phyloP scores from a whole-genome alignment of 805 yeast genomes.

The Sungouiella blattae region DNA sequence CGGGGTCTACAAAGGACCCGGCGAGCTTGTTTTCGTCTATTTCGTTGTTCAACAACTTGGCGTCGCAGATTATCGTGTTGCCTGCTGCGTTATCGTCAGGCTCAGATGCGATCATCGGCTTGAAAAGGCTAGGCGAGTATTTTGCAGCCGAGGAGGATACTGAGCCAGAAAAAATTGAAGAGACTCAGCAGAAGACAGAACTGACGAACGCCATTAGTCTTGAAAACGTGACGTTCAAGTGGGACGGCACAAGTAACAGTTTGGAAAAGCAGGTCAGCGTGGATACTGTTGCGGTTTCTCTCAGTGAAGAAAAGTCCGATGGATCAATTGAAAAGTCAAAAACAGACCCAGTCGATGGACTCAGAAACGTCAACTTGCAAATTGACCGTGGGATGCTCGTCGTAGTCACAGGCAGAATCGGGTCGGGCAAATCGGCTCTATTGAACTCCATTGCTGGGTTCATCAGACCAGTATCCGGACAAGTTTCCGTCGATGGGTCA shows the following conservation, averaged over 20 bases:
- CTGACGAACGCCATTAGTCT: slow-evolving; percentile 32
- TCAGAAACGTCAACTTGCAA: slow-evolving; percentile 37
- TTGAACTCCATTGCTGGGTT: slow-evolving; percentile 65
- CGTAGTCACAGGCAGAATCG: slow-evolving; percentile 75
- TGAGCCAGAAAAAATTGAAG: background rate
- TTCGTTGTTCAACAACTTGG: slow-evolving; percentile 59
- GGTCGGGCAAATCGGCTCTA: slow-evolving; percentile 75
- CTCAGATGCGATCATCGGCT: slow-evolving; percentile 63
- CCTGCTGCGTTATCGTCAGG: slow-evolving; percentile 69
- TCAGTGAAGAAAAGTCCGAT: background rate
- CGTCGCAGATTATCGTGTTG: slow-evolving; percentile 61
- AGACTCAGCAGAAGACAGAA: background rate
- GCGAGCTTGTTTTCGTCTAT: slow-evolving; percentile 69
- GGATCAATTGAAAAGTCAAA: background rate
- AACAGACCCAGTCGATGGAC: slow-evolving; percentile 8
- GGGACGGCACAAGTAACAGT: slow-evolving; percentile 33
- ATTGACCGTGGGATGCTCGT: slow-evolving; percentile 63
- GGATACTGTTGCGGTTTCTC: slow-evolving; percentile 1
- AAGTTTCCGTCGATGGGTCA: slow-evolving; percentile 20
- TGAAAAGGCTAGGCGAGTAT: slow-evolving; percentile 53
- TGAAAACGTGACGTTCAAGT: slow-evolving; percentile 55
- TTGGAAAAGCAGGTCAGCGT: background rate
- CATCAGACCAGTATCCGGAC: slow-evolving; percentile 54
- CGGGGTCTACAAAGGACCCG: slow-evolving; percentile 37
- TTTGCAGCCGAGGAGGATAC: slow-evolving; percentile 45